Evolutionary conservation across 768 basidiomycete genomes (phyloP).

Genomic region (Dacryopinax spathularia): DNA sequence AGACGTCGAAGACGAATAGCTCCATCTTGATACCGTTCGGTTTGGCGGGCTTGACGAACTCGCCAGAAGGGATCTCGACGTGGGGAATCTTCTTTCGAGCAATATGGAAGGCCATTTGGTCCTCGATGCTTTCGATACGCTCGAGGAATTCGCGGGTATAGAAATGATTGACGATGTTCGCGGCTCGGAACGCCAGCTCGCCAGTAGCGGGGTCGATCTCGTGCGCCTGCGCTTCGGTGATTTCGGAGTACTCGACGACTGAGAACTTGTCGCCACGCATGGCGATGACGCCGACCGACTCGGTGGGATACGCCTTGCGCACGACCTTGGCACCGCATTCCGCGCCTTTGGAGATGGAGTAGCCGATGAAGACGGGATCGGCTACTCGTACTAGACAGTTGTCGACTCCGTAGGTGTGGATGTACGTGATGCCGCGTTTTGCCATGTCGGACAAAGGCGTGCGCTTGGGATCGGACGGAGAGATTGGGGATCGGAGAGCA

Average conservation of each 20-base stretch:
- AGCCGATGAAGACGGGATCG: constrained; percentile 93
- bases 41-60: constrained; percentile 58
- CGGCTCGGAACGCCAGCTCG: constrained; percentile 81
- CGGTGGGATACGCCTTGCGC: constrained; percentile 69
- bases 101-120: constrained; percentile 88
- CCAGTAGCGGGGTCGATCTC: constrained; percentile 50
- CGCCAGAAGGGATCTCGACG: constrained; percentile 54
- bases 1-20: constrained; percentile 97
- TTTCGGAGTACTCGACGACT: constrained; percentile 96
- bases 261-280: constrained; percentile 67
- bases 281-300: constrained; percentile 92
- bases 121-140: constrained; percentile 64
- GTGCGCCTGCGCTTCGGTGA: constrained; percentile 75
- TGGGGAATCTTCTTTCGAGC: constrained; percentile 94
- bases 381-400: constrained; percentile 97
- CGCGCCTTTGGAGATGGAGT: constrained; percentile 73
- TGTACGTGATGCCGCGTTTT: constrained; percentile 61
- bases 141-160: constrained; percentile 81
- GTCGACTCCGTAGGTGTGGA: constrained; percentile 95
- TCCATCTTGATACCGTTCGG: constrained; percentile 99
- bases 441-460: constrained; percentile 77
- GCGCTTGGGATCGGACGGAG: constrained; percentile 38
- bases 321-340: constrained; percentile 96
- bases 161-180: constrained; percentile 96
- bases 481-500: constrained; percentile 68